phyloP scores from a whole-genome alignment of 139 green algal species.

The Tetraselmis striata region DNA sequence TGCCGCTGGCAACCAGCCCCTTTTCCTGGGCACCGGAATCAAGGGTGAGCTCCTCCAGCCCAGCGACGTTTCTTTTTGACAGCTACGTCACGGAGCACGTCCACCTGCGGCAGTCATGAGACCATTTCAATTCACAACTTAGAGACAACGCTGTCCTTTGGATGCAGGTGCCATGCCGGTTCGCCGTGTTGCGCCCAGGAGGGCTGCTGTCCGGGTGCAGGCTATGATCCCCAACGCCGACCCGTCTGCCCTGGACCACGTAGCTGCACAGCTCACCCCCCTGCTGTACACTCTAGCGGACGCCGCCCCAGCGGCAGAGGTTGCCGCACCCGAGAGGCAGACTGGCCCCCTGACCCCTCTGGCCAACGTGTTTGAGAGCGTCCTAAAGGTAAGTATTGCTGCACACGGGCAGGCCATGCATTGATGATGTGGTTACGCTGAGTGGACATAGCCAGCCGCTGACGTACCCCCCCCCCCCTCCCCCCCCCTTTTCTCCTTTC shows the following conservation, averaged over 20 bases:
- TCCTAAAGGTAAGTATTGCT: constrained; percentile 52
- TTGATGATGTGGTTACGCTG: not conserved
- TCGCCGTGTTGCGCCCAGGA: not conserved
- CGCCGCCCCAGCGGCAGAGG: constrained; percentile 16
- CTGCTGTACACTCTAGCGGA: constrained; percentile 35
- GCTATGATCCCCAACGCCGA: not conserved
- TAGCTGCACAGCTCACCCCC: constrained; percentile 28
- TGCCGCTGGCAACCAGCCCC: not conserved
- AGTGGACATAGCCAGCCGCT: not conserved
- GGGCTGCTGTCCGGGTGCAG: not conserved
- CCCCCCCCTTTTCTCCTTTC: not conserved
- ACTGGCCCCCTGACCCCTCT: constrained; percentile 62
- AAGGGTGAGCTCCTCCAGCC: not conserved
- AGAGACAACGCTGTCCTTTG: not conserved
- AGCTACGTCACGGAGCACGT: not conserved
- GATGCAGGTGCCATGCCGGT: not conserved
- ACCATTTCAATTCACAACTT: no score
- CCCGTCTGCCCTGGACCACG: constrained; percentile 26
- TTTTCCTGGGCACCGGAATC: not conserved
- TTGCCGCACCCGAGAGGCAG: constrained; percentile 17
- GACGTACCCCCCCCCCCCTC: no score
- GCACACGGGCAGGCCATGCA: not conserved
- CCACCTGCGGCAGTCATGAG: no score
- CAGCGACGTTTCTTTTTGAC: not conserved
- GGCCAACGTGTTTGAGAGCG: constrained; percentile 56